Conservation (phyloP, 257 asterid genomes). For the Penstemon eatonii region DNA sequence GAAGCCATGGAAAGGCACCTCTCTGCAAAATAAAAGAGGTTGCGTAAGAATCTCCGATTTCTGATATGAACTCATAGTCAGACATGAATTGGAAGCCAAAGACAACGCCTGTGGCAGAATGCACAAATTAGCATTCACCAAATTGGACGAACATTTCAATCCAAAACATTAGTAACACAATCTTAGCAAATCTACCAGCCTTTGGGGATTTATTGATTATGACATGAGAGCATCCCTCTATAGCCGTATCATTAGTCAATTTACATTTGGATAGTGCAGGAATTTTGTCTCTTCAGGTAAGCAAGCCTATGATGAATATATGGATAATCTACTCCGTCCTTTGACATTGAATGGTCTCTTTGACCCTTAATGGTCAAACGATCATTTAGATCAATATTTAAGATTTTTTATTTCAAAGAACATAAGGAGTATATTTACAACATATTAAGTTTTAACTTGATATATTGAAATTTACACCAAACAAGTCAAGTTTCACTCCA, state of each 20-base stretch:
- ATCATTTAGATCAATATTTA: background rate
- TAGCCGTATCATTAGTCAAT: constrained; percentile 3
- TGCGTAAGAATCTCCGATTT: constrained; percentile 23
- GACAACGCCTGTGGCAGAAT: constrained; percentile 3
- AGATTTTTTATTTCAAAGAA: background rate
- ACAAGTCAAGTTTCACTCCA: constrained; percentile 12
- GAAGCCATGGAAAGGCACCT: constrained; percentile 85
- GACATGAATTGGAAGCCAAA: constrained; percentile 10
- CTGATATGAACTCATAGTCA: constrained; percentile 21
- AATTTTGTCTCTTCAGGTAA: constrained; percentile 8
- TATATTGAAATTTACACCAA: constrained; percentile 11
- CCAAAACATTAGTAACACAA: constrained; percentile 16
- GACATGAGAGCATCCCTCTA: constrained; percentile 6
- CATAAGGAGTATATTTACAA: background rate
- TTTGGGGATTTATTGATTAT: constrained; percentile 3
- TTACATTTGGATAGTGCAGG: background rate
- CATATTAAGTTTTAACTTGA: constrained; percentile 6
- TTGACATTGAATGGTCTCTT: background rate
- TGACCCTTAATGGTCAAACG: constrained; percentile 5
- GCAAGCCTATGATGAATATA: background rate
- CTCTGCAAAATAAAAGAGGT: constrained; percentile 60
- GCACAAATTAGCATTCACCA: background rate
- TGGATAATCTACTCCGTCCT: background rate
- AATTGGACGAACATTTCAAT: background rate
- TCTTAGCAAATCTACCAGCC: constrained; percentile 15